Evolutionary conservation across 768 basidiomycete species (phyloP), one percentile per base, ranked within the genome.

Genomic region (Ramaria rubella): DNA sequence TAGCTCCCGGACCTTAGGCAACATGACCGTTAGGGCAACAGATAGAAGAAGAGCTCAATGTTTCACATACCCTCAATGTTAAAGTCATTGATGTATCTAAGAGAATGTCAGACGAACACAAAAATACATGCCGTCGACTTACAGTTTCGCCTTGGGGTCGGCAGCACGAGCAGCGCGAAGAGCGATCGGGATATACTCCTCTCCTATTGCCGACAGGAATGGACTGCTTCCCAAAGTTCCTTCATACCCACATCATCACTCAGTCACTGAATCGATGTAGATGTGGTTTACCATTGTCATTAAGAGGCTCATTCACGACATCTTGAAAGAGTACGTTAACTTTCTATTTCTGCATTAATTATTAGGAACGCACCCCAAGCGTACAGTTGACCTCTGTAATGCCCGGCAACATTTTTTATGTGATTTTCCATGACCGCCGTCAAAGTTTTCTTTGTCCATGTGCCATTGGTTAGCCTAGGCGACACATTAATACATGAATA

Each of bases 271-370:
- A 45, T 29, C 43, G 27, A 14, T 15, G 5, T 23, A 14, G 36
- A 14, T 8, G 12, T 2, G 23, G 8, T 14, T 31, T 33, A 58
- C 59, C 82, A 60, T 83, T 74, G 30, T 83, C 82, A 60, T 82
- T 79, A 70, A 83, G 80, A 8, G 79, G 74, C 65, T 82, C 80
- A 52, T 81, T 82, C 51, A 81, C 67, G 38, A 81, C 79, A 62
- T 81, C 79, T 78, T 76, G 79, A 52, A 33, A 29, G 27, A n/a
- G n/a, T n/a, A n/a, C n/a, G 5, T 14, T 12, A 51, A 27, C 29
- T 24, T 7, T 24, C 34, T 2, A 24, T 14, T 26, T 36, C 5
- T 27, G 23, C 29, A 40, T 8, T 19, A 17, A 4, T 31, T 4
- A n/a, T 12, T 19, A 23, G 19, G 6, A 17, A 5, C 9, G 3